phyloP scores from a whole-genome alignment of 192 early-diverging fungal species.

The Allomyces macrogynus region DNA sequence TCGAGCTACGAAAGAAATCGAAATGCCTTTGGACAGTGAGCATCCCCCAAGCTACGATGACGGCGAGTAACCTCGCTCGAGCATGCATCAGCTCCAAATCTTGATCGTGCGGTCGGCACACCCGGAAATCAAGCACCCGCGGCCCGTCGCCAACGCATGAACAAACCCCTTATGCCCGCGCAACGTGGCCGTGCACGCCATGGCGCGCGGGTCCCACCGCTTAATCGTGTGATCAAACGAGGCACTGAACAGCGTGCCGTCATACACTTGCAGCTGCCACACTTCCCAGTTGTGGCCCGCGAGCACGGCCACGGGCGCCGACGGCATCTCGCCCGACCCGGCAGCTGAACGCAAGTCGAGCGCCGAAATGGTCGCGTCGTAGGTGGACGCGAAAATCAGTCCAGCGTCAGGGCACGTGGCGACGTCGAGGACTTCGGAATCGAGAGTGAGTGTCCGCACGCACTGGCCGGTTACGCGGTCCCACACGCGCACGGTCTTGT shows the following conservation, averaged over 20 bases:
- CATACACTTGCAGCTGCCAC: conserved; percentile 30
- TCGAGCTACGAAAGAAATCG: no score
- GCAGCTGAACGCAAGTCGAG: conserved; percentile 5
- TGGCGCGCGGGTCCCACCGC: conserved; percentile 20
- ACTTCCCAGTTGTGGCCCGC: conserved; percentile 42
- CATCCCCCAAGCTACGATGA: no score
- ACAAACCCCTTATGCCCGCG: conserved; percentile 28
- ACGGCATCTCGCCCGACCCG: conserved; percentile 9
- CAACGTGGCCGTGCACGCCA: conserved; percentile 19
- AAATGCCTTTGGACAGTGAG: no score
- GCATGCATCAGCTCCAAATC: conserved; percentile 5
- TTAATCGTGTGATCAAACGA: conserved; percentile 29
- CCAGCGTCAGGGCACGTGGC: conserved; percentile 8
- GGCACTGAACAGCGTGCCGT: conserved; percentile 21
- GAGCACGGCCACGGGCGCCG: conserved; percentile 14
- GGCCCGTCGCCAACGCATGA: conserved; percentile 23
- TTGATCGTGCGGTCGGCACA: conserved; percentile 29
- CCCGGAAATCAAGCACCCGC: conserved; percentile 19
- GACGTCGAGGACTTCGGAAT: conserved; percentile 29
- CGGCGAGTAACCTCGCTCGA: no score
- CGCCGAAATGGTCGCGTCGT: conserved; percentile 32
- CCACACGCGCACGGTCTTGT: conserved; percentile 21
- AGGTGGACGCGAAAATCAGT: conserved; percentile 31
- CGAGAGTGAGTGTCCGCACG: conserved; percentile 20
- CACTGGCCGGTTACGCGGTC: conserved; percentile 21